A percentile compares a stretch with the other conserved stretches of the same genome.
These are phyloP conservation scores for Arthroderma uncinatum DNA, from an alignment of 2,329 filamentous ascomycete genomes.

Conservation along the genomic window DNA sequence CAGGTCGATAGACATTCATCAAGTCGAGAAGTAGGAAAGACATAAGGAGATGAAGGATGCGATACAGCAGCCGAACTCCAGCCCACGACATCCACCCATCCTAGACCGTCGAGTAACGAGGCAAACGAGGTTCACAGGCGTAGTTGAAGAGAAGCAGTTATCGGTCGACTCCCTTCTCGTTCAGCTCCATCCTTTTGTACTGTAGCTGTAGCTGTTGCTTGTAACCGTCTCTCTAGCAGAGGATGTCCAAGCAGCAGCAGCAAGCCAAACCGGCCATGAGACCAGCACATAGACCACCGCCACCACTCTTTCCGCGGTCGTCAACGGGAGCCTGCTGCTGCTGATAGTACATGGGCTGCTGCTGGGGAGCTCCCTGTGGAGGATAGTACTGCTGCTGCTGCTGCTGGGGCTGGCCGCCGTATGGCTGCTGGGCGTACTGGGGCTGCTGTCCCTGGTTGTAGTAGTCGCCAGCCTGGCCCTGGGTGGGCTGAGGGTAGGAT, in stretches of 20 bases:
- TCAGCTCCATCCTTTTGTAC: neutral
- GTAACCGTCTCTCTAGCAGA: conserved; percentile 24
- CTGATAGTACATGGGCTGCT: conserved; percentile 29
- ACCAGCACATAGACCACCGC: conserved; percentile 36
- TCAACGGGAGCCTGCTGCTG: conserved; percentile 24
- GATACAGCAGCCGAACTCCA: neutral
- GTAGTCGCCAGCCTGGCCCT: conserved; percentile 9
- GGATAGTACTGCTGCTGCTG: conserved; percentile 20
- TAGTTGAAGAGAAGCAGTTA: neutral
- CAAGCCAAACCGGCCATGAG: conserved; percentile 38
- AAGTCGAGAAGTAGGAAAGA: neutral
- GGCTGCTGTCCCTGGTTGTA: conserved; percentile 11
- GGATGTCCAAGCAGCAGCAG: conserved; percentile 41
- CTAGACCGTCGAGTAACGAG: no score
- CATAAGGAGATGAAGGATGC: neutral
- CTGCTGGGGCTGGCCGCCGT: conserved; percentile 16
- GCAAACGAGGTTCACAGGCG: neutral
- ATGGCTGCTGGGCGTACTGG: conserved; percentile 12
- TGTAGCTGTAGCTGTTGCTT: neutral
- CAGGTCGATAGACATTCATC: neutral
- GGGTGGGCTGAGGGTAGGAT: conserved; percentile 10
- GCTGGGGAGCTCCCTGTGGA: conserved; percentile 22
- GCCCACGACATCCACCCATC: no score
- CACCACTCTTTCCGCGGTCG: conserved; percentile 30
- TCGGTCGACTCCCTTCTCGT: neutral